These are phyloP conservation scores for Verticillium nubilum DNA, from an alignment of 2,329 filamentous ascomycete species.

Conservation along the genomic window DNA sequence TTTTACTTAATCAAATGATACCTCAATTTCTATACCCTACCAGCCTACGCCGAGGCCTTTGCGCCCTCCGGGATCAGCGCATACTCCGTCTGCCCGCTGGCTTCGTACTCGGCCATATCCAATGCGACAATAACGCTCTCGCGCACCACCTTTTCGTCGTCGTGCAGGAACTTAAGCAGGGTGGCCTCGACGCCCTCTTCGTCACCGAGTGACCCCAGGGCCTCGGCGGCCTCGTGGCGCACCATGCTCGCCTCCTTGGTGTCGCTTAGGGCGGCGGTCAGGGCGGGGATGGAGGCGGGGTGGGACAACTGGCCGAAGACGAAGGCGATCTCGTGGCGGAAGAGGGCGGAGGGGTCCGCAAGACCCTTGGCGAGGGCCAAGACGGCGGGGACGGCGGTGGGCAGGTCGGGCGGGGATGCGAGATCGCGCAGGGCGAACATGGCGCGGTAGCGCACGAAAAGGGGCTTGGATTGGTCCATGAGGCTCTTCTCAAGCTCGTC, in stretches of 20 bases:
- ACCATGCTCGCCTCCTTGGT: conserved; percentile 89
- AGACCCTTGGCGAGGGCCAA: conserved; percentile 82
- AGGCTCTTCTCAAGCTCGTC: conserved; percentile 69
- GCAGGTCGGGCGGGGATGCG: conserved; percentile 84
- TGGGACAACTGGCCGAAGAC: conserved; percentile 96
- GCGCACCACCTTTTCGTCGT: conserved; percentile 87
- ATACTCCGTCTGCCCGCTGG: conserved; percentile 83
- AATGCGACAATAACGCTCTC: conserved; percentile 93
- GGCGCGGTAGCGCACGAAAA: conserved; percentile 91
- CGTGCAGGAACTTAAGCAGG: conserved; percentile 76
- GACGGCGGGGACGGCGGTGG: conserved; percentile 83
- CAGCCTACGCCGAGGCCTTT: conserved; percentile 30
- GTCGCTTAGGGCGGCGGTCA: conserved; percentile 74
- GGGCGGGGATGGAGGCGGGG: conserved; percentile 89
- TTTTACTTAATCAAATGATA: neutral
- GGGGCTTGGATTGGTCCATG: conserved; percentile 70
- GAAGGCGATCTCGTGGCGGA: conserved; percentile 97
- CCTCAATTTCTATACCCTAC: neutral
- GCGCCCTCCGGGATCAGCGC: conserved; percentile 71
- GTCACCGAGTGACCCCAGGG: conserved; percentile 86
- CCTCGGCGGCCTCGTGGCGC: conserved; percentile 93
- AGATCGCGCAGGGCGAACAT: conserved; percentile 98
- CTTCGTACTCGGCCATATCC: conserved; percentile 97
- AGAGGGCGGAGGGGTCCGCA: conserved; percentile 79
- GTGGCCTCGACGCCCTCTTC: conserved; percentile 89